Percentiles rank a stretch among this genome's conserved stretches.
phyloP scores from a whole-genome alignment of 768 basidiomycete species.

The Tylopilus felleus region DNA sequence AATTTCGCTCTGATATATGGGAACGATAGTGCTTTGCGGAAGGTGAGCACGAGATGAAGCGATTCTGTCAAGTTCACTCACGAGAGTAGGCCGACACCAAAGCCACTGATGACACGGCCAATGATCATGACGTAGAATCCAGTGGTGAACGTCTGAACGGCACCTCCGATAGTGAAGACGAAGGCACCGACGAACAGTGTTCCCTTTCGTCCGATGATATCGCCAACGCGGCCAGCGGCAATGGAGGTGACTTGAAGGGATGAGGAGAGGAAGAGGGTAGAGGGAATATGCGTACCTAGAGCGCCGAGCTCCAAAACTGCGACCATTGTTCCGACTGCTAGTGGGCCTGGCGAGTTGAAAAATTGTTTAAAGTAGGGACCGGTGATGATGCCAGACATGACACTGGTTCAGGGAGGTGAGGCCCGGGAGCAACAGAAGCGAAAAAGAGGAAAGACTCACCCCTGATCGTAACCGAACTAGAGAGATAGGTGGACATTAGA shows the following conservation, averaged over 20 bases:
- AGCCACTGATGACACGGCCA: conserved; percentile 80
- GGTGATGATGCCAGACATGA: conserved; percentile 91
- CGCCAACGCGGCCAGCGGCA: conserved; percentile 85
- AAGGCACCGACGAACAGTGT: conserved; percentile 81
- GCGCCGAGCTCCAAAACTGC: conserved; percentile 93
- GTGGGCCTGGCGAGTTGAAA: conserved; percentile 72
- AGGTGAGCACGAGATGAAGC: conserved; percentile 2
- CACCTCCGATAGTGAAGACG: conserved; percentile 84
- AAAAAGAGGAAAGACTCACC: conserved; percentile 40
- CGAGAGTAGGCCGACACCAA: conserved; percentile 89
- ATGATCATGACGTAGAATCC: conserved; percentile 81
- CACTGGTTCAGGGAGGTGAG: conserved; percentile 40
- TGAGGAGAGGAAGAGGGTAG: not conserved
- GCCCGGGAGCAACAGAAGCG: not conserved
- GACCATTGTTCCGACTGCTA: conserved; percentile 90
- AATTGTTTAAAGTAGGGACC: conserved; percentile 78
- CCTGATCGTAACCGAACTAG: conserved; percentile 86
- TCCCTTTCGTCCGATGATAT: conserved; percentile 78
- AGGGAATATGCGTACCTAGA: conserved; percentile 54
- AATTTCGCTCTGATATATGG: conserved; percentile 94
- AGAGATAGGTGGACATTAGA: not conserved
- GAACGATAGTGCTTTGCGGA: conserved; percentile 75
- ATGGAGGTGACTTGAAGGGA: conserved; percentile 70
- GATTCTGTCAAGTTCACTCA: conserved; percentile 36
- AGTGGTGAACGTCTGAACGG: conserved; percentile 76